Base-by-base conservation (phyloP, 208 protist genomes). In the Acanthamoeba triangularis region DNA sequence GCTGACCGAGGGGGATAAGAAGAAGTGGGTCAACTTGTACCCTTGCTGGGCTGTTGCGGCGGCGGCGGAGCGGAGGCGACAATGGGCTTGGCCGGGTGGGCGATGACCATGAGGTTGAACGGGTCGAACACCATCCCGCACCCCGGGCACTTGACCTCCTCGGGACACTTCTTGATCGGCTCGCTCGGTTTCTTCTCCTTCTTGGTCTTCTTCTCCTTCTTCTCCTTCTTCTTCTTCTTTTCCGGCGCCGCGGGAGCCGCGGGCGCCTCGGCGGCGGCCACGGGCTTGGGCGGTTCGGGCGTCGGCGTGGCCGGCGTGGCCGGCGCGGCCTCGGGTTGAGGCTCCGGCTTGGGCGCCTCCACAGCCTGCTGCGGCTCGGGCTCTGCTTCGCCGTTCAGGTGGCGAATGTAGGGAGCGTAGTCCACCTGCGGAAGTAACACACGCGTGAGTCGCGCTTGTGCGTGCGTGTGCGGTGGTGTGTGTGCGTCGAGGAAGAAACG, bases 331-430 rank as follows among this genome's bases (percentile, higher is more conserved):
- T 41, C 76, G 7, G 76, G 41, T 25, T 49, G 18, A 10, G 44
- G 41, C 76, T 85, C 76, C n/a, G 35, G 35, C 41, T 47, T 6
- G n/a, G 76, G 44, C 44, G 30, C 6, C 6, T 13, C 35, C 76
- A 14, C 18, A 8, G 20, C 25, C 76, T 54, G 35, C 6, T 6
- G 18, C 7, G 65, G 65, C 30, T 28, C 65, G 8, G 65, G 65
- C 30, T 74, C 65, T 11, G 65, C 13, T 47, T 54, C 76, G n/a
- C 41, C 35, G 25, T 85, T 54, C 7, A 85, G 76, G 25, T 56
- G 35, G 41, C 44, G 76, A 25, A 85, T 85, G 76, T 85, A 85
- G n/a, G 76, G 76, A 7, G 76, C 44, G 44, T 85, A 85, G n/a
- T 85, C 76, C n/a, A n/a, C n/a, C n/a, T n/a, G n/a, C n/a, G n/a